Base-by-base conservation (phyloP, 2,329 filamentous ascomycete species). In the Rhinocladiella similis region DNA sequence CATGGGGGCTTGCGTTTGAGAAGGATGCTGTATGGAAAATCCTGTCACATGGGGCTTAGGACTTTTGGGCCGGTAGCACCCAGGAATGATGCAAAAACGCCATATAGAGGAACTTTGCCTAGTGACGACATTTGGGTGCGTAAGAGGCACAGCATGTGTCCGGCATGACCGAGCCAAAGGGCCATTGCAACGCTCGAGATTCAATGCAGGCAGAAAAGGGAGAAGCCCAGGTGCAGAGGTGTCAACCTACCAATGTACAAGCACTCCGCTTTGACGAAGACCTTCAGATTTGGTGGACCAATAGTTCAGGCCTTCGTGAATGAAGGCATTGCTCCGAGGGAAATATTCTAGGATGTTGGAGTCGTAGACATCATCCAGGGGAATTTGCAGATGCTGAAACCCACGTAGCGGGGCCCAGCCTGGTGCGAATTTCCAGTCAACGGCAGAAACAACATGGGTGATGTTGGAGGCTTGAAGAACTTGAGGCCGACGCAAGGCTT, bases 361-460 rank as follows among this genome's bases (percentile, higher is more conserved):
- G 68, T 97, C 91, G 18, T 93, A 90, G 50, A 92, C 84, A 76
- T 99, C 94, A 72, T 97, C 90, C 42, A 97, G 85, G 63, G 95
- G 88, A 62, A 97, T 88, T 59, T 85, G 81, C 65, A 90, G 80
- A 70, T 95, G 91, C 62, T 86, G 76, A 70, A 86, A 91, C 41
- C 80, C 77, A 61, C 82, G 79, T 67, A 84, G 86, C 39, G 80
- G 78, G 48, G 59, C 59, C 50, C 53, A 60, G 57, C 76, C 75
- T 64, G 80, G 73, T 65, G 82, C 77, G 47, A 83, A 73, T 42
- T 82, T 80, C 64, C 87, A 80, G 46, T 83, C 83, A 58, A 93
- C 73, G 39, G 94, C 89, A 3, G 92, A 96, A n/a, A 97, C 79
- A 27, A 97, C 83, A 73, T 97, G 92, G 2, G 91, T 96, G 70